Evolutionary conservation across 2,329 filamentous ascomycete genomes (phyloP).

Genomic region (Aspergillus sp.): DNA sequence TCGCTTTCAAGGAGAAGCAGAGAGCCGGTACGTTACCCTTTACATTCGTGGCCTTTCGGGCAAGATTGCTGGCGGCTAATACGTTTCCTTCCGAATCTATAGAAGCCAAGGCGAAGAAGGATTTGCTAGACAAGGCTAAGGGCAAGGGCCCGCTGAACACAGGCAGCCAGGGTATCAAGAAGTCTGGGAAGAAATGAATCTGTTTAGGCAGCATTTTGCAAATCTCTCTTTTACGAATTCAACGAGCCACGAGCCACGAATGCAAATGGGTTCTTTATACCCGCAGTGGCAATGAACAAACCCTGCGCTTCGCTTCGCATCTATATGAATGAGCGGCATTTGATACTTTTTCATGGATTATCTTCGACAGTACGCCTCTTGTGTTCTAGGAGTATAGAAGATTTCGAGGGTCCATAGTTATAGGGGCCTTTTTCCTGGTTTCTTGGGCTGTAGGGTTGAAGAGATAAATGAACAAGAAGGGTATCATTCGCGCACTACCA

Average conservation of each 20-base stretch:
- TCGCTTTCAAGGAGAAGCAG: constrained; percentile 81
- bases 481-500: constrained; percentile 16
- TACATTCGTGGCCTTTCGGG: background rate
- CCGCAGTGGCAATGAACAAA: constrained; percentile 13
- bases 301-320: constrained; percentile 12
- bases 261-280: constrained; percentile 10
- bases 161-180: constrained; percentile 89
- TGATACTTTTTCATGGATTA: constrained; percentile 4
- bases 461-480: constrained; percentile 5
- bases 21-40: constrained; percentile 66
- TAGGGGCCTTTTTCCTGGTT: background rate
- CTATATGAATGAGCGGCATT: constrained; percentile 12
- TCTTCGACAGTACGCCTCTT: constrained; percentile 5
- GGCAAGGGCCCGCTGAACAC: constrained; percentile 88
- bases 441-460: background rate
- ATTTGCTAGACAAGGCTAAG: constrained; percentile 75
- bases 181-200: constrained; percentile 90
- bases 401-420: background rate
- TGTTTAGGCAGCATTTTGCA: background rate
- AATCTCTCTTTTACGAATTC: constrained; percentile 19
- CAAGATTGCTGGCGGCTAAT: constrained; percentile 6
- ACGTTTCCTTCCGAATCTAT: constrained; percentile 5
- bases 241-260: constrained; percentile 25
- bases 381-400: constrained; percentile 1
- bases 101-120: constrained; percentile 86